Percentiles rank a stretch among this genome's conserved stretches.
Conservation (phyloP, 805 yeast genomes). For the Saccharomycopsis babjevae region DNA sequence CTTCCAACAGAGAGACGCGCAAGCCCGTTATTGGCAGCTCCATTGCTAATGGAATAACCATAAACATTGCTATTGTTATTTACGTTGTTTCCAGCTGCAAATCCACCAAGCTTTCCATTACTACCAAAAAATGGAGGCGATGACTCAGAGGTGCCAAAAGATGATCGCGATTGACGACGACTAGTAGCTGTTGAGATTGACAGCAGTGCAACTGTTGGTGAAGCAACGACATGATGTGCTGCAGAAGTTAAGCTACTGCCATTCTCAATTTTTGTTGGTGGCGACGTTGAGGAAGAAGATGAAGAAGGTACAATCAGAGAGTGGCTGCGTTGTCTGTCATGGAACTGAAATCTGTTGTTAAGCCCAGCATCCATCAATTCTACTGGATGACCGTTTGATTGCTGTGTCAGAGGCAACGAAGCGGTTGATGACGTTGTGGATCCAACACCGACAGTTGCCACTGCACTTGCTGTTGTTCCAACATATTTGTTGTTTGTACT, state of each 20-base stretch:
- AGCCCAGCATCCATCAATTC: constrained; percentile 6
- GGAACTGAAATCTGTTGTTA: constrained; percentile 14
- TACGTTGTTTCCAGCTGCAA: not conserved
- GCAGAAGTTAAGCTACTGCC: not conserved
- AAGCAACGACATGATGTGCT: not conserved
- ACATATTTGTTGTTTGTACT: not conserved
- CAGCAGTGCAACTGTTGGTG: not conserved
- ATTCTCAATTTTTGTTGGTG: not conserved
- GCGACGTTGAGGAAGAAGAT: not conserved
- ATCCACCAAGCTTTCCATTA: not conserved
- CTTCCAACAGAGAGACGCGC: not conserved
- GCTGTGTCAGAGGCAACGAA: not conserved
- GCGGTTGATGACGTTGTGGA: not conserved
- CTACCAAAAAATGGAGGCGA: not conserved
- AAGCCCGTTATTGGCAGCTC: not conserved
- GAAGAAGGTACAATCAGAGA: constrained; percentile 9
- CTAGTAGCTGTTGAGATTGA: not conserved
- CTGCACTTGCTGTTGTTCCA: not conserved
- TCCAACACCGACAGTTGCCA: not conserved
- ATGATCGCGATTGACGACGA: constrained; percentile 13
- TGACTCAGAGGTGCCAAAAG: constrained; percentile 2
- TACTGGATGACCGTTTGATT: not conserved
- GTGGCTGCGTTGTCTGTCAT: constrained; percentile 14
- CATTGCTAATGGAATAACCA: not conserved
- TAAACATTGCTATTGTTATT: not conserved